Conservation (phyloP, 164 flowering plant genomes). For the Cinnamomum chago region DNA sequence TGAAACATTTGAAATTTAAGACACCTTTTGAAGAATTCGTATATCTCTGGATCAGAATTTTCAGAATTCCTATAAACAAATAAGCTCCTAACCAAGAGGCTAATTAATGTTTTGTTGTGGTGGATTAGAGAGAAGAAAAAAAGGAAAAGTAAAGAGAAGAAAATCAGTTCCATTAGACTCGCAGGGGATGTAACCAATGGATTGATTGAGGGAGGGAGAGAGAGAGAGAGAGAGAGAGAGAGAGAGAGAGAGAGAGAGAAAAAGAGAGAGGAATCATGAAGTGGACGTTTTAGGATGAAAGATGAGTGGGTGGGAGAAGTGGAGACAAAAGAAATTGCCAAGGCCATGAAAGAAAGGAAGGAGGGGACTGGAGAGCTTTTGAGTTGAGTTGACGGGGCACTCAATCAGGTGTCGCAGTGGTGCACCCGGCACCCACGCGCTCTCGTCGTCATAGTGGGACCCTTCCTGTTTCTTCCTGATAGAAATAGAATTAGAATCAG, state of each 20-base stretch:
- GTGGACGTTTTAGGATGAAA: background rate
- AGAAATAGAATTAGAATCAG: background rate
- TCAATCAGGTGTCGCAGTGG: constrained; percentile 21
- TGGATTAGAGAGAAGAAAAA: no score
- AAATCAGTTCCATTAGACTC: no score
- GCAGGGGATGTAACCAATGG: no score
- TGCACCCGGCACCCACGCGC: constrained; percentile 28
- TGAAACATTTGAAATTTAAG: no score
- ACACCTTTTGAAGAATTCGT: no score
- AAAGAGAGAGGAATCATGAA: background rate
- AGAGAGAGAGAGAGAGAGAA: constrained; percentile 4
- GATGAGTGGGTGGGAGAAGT: background rate
- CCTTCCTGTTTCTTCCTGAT: background rate
- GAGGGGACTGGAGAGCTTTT: constrained; percentile 1
- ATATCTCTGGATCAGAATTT: no score
- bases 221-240: constrained; percentile 1
- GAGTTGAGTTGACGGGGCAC: constrained; percentile 24
- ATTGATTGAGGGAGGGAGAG: background rate
- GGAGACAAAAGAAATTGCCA: no score
- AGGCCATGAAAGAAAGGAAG: background rate
- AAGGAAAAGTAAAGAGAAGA: no score
- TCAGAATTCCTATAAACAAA: no score
- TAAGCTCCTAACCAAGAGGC: no score
- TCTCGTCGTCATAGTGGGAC: constrained; percentile 4
- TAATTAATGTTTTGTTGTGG: no score